Base-by-base conservation (phyloP, 306 rosid species). In the Begonia fuchsioides region DNA sequence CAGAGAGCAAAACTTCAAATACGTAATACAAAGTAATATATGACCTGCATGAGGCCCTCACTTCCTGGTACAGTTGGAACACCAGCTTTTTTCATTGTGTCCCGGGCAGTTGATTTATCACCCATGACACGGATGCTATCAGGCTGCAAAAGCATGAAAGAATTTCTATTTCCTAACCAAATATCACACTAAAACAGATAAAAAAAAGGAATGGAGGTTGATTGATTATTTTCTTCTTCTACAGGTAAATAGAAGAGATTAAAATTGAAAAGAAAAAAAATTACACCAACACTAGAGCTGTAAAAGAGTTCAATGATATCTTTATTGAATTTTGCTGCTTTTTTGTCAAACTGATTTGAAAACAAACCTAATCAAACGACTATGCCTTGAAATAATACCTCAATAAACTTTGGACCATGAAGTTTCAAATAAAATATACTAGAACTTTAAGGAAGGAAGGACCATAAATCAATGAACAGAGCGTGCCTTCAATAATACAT, bases 61-160 rank as follows among this genome's bases (percentile, higher is more conserved):
- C 90, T 80, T 68, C 90, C 90, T 17, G 90, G 90, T 51, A 80
- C 84, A 44, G 84, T 80, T 19, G 90, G 90, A 63, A 80, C 90
- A 14, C 90, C 90, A 38, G 90, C 84, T 68, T 76, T 71, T 74
- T 80, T 80, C 90, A 90, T 90, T 15, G 95, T 85, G 1, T 90
- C 87, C 69, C 98, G 75, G 32, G 98, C 98, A 58, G 94, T 68
- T 46, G 98, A 67, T 77, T 85, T 90, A 69, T 90, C 94, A 72
- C 98, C 98, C 98, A 90, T 90, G 58, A 90, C 76, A 53, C 87
- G 79, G 54, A 90, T 90, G 68, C 95, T 90, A 47, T 79, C 87
- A 38, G 95, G 85, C 98, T 90, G 82, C 69, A 78, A 66, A 56
- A 26, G 35, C 35, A 26, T 26, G 35, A 26, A 26, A 2, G 3